A percentile compares a stretch with the other conserved stretches of the same genome.
phyloP scores from a whole-genome alignment of 2,329 filamentous ascomycete species.

The Beauveria sp. region DNA sequence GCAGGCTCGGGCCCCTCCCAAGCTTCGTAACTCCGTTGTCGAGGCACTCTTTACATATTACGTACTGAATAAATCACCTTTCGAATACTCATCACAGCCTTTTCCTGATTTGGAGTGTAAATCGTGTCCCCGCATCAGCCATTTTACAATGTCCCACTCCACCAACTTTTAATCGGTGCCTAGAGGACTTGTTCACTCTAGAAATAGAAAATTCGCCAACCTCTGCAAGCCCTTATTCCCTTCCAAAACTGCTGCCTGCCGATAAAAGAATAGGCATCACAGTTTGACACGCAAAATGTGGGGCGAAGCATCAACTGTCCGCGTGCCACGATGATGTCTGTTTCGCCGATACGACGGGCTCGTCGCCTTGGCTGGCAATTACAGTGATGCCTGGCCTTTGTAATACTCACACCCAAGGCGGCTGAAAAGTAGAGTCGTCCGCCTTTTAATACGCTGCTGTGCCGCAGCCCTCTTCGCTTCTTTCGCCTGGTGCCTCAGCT shows the following conservation, averaged over 20 bases:
- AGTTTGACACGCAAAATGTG: not conserved
- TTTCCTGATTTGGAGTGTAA: too few relatives aligned
- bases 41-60: too few relatives aligned
- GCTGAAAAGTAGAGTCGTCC: not conserved
- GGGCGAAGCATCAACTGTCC: not conserved
- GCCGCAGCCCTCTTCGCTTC: not conserved
- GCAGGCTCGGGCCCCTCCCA: too few relatives aligned
- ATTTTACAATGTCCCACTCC: not conserved
- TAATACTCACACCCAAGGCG: not conserved
- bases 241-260: not conserved
- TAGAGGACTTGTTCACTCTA: not conserved
- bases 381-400: not conserved
- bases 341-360: not conserved
- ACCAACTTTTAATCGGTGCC: not conserved
- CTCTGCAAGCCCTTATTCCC: not conserved
- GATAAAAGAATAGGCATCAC: not conserved
- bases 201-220: too few relatives aligned
- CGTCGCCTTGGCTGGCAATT: not conserved
- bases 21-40: too few relatives aligned
- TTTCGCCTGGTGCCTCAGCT: not conserved
- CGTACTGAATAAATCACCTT: too few relatives aligned
- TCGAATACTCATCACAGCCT: too few relatives aligned
- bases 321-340: not conserved
- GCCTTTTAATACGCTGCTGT: not conserved
- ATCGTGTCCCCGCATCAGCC: too few relatives aligned